Conservation (phyloP, 805 yeast genomes). For the Grigorovia yakushimaensis region DNA sequence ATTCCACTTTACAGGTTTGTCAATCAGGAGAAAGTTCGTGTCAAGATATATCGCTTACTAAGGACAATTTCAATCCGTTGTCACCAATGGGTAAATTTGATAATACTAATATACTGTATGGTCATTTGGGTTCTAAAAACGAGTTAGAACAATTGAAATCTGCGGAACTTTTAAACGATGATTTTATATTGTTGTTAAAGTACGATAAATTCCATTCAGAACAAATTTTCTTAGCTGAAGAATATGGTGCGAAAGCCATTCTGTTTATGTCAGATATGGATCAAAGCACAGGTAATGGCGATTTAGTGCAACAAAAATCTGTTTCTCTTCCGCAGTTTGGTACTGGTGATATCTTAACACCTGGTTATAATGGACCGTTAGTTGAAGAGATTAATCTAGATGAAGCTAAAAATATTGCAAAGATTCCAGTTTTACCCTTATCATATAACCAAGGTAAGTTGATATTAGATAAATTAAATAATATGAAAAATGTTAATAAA, state of each 20-base stretch:
- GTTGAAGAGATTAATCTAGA: constrained; percentile 35
- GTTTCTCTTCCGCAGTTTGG: constrained; percentile 50
- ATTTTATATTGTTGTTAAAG: constrained; percentile 47
- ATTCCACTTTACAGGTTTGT: not conserved
- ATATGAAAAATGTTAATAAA: constrained; percentile 7
- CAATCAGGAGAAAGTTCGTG: not conserved
- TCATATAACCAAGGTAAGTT: constrained; percentile 59
- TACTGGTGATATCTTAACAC: constrained; percentile 73
- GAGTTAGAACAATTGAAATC: constrained; percentile 42
- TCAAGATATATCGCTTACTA: constrained; percentile 20
- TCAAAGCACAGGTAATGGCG: constrained; percentile 25
- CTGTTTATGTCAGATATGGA: constrained; percentile 43
- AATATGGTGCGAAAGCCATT: constrained; percentile 51
- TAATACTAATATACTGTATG: constrained; percentile 46
- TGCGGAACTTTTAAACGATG: constrained; percentile 34
- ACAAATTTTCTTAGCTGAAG: constrained; percentile 46
- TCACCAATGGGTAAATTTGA: constrained; percentile 47
- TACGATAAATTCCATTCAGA: constrained; percentile 46
- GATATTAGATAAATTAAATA: constrained; percentile 19
- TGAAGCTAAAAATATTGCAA: constrained; percentile 47
- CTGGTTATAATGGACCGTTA: constrained; percentile 53
- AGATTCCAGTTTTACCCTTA: constrained; percentile 68
- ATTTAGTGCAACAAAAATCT: constrained; percentile 31
- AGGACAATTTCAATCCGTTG: constrained; percentile 57
- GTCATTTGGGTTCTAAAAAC: constrained; percentile 48